Conservation (phyloP, 371 early-diverging fungal genomes). For the Mucor lusitanicus region DNA sequence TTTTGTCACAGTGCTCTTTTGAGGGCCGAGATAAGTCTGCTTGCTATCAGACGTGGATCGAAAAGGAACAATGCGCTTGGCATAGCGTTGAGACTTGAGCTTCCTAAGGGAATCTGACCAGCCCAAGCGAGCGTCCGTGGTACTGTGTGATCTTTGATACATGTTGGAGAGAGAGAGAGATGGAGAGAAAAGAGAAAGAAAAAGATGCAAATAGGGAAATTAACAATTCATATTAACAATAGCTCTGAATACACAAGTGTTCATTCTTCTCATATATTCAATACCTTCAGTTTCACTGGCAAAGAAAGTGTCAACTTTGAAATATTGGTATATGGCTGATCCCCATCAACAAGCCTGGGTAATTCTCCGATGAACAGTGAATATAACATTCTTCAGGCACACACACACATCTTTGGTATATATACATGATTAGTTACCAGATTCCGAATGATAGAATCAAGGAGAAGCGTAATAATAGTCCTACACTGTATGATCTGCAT, state of each 20-base stretch:
- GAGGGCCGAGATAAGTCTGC: neutral
- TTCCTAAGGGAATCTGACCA: slow-evolving; percentile 7
- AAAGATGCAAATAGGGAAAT: neutral
- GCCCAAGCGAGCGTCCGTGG: neutral
- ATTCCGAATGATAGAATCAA: neutral
- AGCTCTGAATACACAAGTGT: neutral
- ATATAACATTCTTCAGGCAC: neutral
- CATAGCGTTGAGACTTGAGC: slow-evolving; percentile 1
- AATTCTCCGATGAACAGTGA: neutral
- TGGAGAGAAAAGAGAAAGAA: too few relatives aligned
- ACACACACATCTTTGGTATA: neutral
- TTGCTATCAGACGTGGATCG: neutral
- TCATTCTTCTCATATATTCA: neutral
- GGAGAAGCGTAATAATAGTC: neutral
- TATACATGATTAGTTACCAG: neutral
- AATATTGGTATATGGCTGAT: neutral
- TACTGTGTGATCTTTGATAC: neutral
- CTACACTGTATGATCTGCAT: neutral
- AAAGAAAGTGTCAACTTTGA: neutral
- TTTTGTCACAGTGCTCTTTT: neutral
- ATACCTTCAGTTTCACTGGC: neutral
- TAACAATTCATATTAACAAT: neutral
- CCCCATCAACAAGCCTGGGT: neutral
- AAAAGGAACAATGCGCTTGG: slow-evolving; percentile 1
- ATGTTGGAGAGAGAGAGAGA: neutral